Evolutionary conservation across 106 monocot genomes (phyloP).

Genomic region (Vanilla planifolia): DNA sequence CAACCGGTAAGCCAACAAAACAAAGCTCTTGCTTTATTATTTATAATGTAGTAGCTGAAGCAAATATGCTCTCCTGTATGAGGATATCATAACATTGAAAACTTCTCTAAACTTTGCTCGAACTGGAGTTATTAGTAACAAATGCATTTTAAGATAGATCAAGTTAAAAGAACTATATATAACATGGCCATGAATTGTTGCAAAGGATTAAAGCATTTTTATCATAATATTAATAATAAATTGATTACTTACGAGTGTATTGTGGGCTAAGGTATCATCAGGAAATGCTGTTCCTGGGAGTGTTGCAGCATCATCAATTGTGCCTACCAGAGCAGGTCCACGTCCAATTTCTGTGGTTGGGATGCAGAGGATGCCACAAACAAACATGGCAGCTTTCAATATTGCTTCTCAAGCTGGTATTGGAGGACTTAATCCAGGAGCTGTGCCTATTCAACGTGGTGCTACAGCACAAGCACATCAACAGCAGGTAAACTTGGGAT

Average conservation of each 20-base stretch:
- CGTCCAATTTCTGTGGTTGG: constrained; percentile 63
- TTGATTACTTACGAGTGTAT: no score
- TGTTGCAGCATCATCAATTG: constrained; percentile 33
- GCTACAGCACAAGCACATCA: constrained; percentile 49
- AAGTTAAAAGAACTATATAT: no score
- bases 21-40: neutral
- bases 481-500: constrained; percentile 69
- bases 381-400: constrained; percentile 49
- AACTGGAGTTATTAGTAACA: no score
- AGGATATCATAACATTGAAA: no score
- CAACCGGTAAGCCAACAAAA: constrained; percentile 46
- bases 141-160: no score
- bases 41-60: no score
- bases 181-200: no score
- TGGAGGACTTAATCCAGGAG: constrained; percentile 55
- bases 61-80: no score
- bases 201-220: no score
- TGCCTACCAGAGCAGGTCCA: constrained; percentile 38
- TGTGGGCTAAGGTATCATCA: constrained; percentile 28
- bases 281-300: constrained; percentile 47
- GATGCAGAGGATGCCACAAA: constrained; percentile 60
- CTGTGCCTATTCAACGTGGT: constrained; percentile 69
- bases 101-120: no score
- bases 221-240: no score
- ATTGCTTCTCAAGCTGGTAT: constrained; percentile 70